Conservation (phyloP, 2,329 filamentous ascomycete genomes). For the Truncatella angustata region DNA sequence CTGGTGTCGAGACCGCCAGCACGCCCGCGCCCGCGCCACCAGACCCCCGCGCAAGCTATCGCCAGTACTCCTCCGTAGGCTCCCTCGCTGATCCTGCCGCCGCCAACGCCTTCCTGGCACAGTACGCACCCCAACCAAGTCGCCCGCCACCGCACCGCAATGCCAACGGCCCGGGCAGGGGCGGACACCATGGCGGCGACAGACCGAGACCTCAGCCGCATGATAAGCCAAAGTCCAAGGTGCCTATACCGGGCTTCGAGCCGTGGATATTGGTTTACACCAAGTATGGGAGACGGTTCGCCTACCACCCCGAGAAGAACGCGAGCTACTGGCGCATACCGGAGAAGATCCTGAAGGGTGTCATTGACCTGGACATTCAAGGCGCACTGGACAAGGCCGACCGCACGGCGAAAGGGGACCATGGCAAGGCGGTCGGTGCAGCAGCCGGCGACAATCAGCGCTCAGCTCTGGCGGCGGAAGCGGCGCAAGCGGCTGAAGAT, state of each 20-base stretch:
- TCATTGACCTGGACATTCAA: constrained; percentile 70
- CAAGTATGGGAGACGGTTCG: constrained; percentile 84
- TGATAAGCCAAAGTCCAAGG: constrained; percentile 80
- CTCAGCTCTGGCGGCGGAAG: neutral
- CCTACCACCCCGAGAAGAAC: constrained; percentile 82
- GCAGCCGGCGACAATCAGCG: neutral
- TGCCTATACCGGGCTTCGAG: constrained; percentile 74
- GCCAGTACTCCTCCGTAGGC: constrained; percentile 40
- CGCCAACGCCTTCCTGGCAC: constrained; percentile 61
- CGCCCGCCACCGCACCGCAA: constrained; percentile 30
- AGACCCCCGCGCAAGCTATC: constrained; percentile 35
- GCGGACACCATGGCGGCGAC: constrained; percentile 46
- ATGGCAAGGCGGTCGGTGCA: neutral
- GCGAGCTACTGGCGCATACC: constrained; percentile 96
- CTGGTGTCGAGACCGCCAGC: constrained; percentile 36
- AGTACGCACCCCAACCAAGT: constrained; percentile 41
- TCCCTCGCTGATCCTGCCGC: constrained; percentile 53
- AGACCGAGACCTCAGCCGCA: constrained; percentile 65
- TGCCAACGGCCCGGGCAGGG: constrained; percentile 30
- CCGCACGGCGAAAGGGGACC: neutral
- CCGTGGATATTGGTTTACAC: constrained; percentile 95
- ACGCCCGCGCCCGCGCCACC: constrained; percentile 19
- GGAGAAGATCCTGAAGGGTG: constrained; percentile 77
- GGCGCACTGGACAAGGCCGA: constrained; percentile 59
- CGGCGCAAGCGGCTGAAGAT: constrained; percentile 21